These are phyloP conservation scores for Fusarium stilboides DNA, from an alignment of 2,329 filamentous ascomycete species.

Conservation along the genomic window DNA sequence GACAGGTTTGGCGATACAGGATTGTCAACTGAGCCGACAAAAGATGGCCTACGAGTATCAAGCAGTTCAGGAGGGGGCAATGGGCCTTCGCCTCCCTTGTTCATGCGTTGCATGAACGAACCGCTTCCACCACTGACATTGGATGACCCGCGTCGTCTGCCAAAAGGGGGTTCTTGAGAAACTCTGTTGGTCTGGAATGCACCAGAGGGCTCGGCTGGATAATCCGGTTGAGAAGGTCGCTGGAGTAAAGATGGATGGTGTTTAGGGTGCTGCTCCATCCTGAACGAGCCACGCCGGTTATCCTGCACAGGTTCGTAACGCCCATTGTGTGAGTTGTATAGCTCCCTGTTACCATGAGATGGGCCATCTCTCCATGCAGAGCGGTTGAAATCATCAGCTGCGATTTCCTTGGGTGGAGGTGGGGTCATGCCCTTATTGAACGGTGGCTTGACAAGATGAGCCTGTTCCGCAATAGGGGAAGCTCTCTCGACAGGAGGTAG, in stretches of 20 bases:
- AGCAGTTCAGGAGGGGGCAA: slow-evolving; percentile 62
- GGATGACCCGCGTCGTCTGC: slow-evolving; percentile 86
- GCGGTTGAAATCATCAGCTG: slow-evolving; percentile 93
- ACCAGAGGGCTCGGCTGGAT: slow-evolving; percentile 85
- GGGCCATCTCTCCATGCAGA: slow-evolving; percentile 83
- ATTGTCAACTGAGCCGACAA: slow-evolving; percentile 66
- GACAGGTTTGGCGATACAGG: slow-evolving; percentile 61
- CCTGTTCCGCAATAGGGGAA: slow-evolving; percentile 75
- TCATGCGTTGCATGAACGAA: slow-evolving; percentile 72
- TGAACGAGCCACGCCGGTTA: slow-evolving; percentile 75
- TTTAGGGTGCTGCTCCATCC: slow-evolving; percentile 76
- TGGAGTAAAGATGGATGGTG: slow-evolving; percentile 83
- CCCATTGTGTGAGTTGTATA: slow-evolving; percentile 96
- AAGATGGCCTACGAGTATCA: slow-evolving; percentile 63
- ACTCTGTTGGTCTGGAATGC: slow-evolving; percentile 86
- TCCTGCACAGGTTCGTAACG: slow-evolving; percentile 91
- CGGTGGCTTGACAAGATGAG: slow-evolving; percentile 63
- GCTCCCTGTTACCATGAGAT: slow-evolving; percentile 75
- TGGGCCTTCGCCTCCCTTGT: slow-evolving; percentile 60
- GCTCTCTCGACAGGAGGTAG: slow-evolving; percentile 88
- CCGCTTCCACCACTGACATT: slow-evolving; percentile 92
- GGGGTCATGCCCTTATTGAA: slow-evolving; percentile 68
- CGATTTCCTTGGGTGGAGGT: slow-evolving; percentile 80
- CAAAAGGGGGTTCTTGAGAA: slow-evolving; percentile 77
- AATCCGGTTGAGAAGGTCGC: slow-evolving; percentile 74